These are phyloP conservation scores for Fusarium protoensiforme DNA, from an alignment of 2,329 filamentous ascomycete genomes.

Conservation along the genomic window DNA sequence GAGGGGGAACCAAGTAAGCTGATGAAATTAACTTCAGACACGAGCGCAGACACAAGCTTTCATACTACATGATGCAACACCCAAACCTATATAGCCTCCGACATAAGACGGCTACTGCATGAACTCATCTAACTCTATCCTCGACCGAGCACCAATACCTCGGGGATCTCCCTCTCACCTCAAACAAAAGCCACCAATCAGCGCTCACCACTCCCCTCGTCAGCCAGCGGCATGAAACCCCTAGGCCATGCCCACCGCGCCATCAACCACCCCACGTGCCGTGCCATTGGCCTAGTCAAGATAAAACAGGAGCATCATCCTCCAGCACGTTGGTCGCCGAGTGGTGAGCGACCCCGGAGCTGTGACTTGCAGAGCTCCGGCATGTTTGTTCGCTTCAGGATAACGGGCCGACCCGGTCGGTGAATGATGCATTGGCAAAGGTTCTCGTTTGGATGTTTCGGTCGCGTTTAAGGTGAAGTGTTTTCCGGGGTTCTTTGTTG, in stretches of 20 bases:
- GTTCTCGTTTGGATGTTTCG: conserved; percentile 5
- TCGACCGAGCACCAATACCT: conserved; percentile 32
- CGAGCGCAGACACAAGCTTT: neutral
- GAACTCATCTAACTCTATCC: conserved; percentile 36
- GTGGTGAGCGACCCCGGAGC: conserved; percentile 16
- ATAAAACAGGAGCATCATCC: conserved; percentile 8
- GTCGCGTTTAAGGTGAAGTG: conserved; percentile 14
- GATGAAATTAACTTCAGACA: neutral
- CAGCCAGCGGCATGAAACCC: conserved; percentile 31
- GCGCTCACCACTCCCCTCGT: neutral
- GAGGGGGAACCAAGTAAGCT: neutral
- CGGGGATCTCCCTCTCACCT: conserved; percentile 10
- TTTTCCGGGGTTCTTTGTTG: neutral
- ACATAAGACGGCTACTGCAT: conserved; percentile 25
- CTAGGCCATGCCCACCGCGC: conserved; percentile 16
- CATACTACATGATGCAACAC: neutral
- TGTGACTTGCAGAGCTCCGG: conserved; percentile 2
- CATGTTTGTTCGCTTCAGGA: conserved; percentile 17
- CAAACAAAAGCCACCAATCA: conserved; percentile 30
- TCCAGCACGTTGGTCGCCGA: conserved; percentile 29
- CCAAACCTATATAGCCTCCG: conserved; percentile 6
- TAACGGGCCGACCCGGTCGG: conserved; percentile 29
- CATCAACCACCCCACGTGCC: conserved; percentile 37
- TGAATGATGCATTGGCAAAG: neutral
- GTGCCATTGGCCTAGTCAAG: conserved; percentile 19